Percentiles rank a stretch among this genome's conserved stretches.
These are phyloP conservation scores for Lasiodiplodia gonubiensis DNA, from an alignment of 2,329 filamentous ascomycete genomes.

Conservation along the genomic window DNA sequence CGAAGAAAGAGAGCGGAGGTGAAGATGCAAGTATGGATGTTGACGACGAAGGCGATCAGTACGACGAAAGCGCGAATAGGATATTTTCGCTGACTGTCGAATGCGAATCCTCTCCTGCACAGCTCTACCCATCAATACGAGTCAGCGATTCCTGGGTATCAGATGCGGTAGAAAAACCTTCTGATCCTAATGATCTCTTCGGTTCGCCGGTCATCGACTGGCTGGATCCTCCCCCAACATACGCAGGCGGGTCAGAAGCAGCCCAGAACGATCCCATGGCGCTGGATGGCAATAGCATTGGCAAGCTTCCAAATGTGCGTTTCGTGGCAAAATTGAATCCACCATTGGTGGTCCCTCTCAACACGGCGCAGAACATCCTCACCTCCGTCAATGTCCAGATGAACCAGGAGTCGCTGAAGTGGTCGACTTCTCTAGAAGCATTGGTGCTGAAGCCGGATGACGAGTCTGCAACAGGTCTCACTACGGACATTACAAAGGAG, in stretches of 20 bases:
- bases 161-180: slow-evolving; percentile 60
- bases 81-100: slow-evolving; percentile 73
- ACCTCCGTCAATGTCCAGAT: slow-evolving; percentile 64
- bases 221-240: slow-evolving; percentile 72
- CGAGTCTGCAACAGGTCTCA: slow-evolving; percentile 58
- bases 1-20: slow-evolving; percentile 38
- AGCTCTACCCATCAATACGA: slow-evolving; percentile 65
- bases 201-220: slow-evolving; percentile 64
- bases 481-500: slow-evolving; percentile 51
- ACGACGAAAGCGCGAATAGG: slow-evolving; percentile 46
- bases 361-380: slow-evolving; percentile 67
- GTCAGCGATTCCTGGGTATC: slow-evolving; percentile 78
- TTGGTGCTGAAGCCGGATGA: slow-evolving; percentile 62
- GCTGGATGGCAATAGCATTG: slow-evolving; percentile 50
- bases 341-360: slow-evolving; percentile 71
- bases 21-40: slow-evolving; percentile 40
- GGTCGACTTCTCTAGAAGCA: slow-evolving; percentile 50
- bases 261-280: slow-evolving; percentile 60
- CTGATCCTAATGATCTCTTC: slow-evolving; percentile 50
- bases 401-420: slow-evolving; percentile 58
- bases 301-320: slow-evolving; percentile 71
- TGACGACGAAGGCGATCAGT: slow-evolving; percentile 47
- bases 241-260: slow-evolving; percentile 40
- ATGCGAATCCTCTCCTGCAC: slow-evolving; percentile 58
- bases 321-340: slow-evolving; percentile 79